Evolutionary conservation across 2,329 filamentous ascomycete genomes (phyloP), one percentile per base, ranked within the genome.

Genomic region (Colletotrichum karsti): DNA sequence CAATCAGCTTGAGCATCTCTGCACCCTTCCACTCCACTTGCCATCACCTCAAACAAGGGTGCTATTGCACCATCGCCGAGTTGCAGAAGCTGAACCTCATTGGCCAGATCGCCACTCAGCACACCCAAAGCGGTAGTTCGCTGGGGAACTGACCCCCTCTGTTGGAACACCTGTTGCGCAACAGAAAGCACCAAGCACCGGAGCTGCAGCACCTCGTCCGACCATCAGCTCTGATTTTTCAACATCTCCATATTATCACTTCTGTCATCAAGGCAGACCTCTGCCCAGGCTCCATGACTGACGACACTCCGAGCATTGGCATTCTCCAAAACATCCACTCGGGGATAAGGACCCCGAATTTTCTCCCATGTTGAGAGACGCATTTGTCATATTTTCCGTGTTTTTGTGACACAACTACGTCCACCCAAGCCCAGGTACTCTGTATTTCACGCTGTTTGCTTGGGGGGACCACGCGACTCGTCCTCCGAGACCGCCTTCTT

Each of bases 11-110:
- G 64, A 63, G 60, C 60, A 67, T 64, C 60, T 64, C 44, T 28
- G 64, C 44, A 48, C 37, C 58, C 37, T 20, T 37, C 7, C 13
- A 5, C 60, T 18, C 64, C 64, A 67, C 64, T 64, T 22, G 35
- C 20, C 46, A 70, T 70, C 57, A 58, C 68, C 56, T 70, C 68
- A 70, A 68, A 57, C 64, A 46, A 63, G 64, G 67, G 39, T 68
- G 26, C 37, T 62, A 70, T 70, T 68, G 67, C 67, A 69, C 67
- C 67, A 70, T 70, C 68, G 64, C 55, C 37, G 51, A 50, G 58
- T 69, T 69, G 59, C 64, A 28, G 60, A 69, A 70, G 68, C 68
- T 70, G 33, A 69, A 60, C 8, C 7, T 20, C 50, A 70, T 64
- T 70, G 68, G 68, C 7, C 51, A 41, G 46, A 39, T 63, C 22